Base-by-base conservation (phyloP, 2,329 filamentous ascomycete genomes). In the Ceratocystis alfenasii region DNA sequence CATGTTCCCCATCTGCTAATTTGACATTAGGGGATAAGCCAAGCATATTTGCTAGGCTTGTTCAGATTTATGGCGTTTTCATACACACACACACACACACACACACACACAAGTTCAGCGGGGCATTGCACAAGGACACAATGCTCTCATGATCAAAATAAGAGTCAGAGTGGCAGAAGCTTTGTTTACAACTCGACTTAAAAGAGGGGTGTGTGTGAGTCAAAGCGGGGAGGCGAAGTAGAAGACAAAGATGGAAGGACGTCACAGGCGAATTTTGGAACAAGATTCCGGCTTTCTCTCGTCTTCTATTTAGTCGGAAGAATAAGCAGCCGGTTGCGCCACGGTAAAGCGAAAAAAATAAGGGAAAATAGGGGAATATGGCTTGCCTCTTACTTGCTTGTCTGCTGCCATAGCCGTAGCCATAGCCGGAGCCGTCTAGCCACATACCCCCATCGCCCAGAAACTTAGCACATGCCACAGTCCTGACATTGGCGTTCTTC, bases 141-240 rank as follows among this genome's bases (percentile, higher is more conserved):
- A 6, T 36, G 55, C 8, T 30, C 55, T 20, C 55, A 25, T 59
- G 55, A 59, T 36, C 55, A 59, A 59, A 20, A 53, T 10, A 53
- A 53, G 48, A 53, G 48, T 53, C 22, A 25, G n/a, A 41, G 15
- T 59, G 28, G 55, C 55, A 59, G 55, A 59, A 59, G 55, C 25
- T 25, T 59, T 59, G 55, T 41, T 41, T 41, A 41, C 36, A 41
- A 15, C 25, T 25, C 55, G 33, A 30, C 48, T 12, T n/a, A 2
- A 15, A 15, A 33, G 55, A n/a, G 22, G 15, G 8, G 20, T 17
- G 48, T 1, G 48, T 1, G 17, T n/a, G 33, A 30, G 55, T 25
- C 55, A 59, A 59, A 59, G 55, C 55, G 55, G 28, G 25, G 55
- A 59, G 55, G 55, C 55, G 28, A 59, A 59, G 55, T 59, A n/a